Percentiles rank a stretch among this genome's conserved stretches.
Evolutionary conservation across 1,139 yeast species (phyloP).

Genomic region (Yamadazyma diospyri): DNA sequence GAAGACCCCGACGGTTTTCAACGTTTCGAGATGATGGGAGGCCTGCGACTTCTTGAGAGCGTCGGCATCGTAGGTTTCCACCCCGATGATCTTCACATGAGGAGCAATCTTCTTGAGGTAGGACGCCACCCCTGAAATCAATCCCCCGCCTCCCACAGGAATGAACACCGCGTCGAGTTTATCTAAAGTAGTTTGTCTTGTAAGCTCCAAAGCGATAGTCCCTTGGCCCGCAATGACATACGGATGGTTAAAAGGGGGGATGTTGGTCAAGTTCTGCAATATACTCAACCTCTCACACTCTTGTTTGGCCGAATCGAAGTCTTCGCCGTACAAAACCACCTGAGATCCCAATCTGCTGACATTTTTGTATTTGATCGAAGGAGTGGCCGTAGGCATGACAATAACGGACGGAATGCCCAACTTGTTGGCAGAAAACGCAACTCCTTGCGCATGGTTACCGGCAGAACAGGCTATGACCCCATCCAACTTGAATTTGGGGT

Average conservation of each 20-base stretch:
- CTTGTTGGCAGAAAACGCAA: constrained; percentile 84
- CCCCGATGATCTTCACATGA: constrained; percentile 91
- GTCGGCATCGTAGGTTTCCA: constrained; percentile 93
- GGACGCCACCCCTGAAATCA: constrained; percentile 85
- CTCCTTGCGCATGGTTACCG: constrained; percentile 99
- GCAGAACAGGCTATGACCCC: constrained; percentile 99
- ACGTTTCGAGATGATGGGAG: constrained; percentile 48
- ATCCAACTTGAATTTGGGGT: constrained; percentile 57
- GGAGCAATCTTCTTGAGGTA: constrained; percentile 96
- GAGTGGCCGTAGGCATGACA: constrained; percentile 97
- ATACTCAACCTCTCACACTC: constrained; percentile 75
- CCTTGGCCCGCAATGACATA: constrained; percentile 99
- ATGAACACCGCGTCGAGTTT: constrained; percentile 84
- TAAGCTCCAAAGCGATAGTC: constrained; percentile 87
- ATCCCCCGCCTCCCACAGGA: constrained; percentile 97
- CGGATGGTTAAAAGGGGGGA: constrained; percentile 98
- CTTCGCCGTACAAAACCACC: constrained; percentile 90
- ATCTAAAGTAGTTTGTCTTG: constrained; percentile 79
- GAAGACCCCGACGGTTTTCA: constrained; percentile 84
- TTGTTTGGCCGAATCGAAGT: constrained; percentile 86
- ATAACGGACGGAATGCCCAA: constrained; percentile 90
- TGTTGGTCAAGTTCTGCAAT: constrained; percentile 74
- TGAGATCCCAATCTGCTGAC: constrained; percentile 91
- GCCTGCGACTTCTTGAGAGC: constrained; percentile 77
- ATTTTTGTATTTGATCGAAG: constrained; percentile 87